Evolutionary conservation across 2,329 filamentous ascomycete genomes (phyloP).

Genomic region (Penicillium italicum): DNA sequence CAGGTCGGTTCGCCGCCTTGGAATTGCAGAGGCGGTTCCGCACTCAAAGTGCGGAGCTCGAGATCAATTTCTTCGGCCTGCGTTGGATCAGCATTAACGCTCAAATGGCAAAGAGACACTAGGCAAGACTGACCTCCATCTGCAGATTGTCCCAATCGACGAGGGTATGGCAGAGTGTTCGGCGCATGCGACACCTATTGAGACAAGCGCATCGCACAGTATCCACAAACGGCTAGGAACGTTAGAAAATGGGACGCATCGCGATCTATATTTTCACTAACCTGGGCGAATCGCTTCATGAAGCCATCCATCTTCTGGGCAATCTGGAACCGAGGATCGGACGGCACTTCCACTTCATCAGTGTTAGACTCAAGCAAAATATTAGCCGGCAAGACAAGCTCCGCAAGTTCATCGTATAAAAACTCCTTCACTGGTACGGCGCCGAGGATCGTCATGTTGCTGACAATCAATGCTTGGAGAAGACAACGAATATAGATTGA

Average conservation of each 20-base stretch:
- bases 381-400: constrained; percentile 69
- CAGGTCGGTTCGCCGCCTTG: constrained; percentile 56
- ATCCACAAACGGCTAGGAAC: constrained; percentile 71
- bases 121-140: constrained; percentile 55
- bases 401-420: constrained; percentile 75
- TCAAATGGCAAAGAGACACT: neutral
- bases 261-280: constrained; percentile 21
- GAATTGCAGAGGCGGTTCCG: constrained; percentile 58
- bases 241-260: constrained; percentile 9
- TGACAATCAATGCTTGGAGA: constrained; percentile 71
- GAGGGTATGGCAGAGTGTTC: constrained; percentile 81
- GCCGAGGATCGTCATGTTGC: constrained; percentile 66
- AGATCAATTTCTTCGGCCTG: constrained; percentile 67
- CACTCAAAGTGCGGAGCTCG: constrained; percentile 58
- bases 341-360: constrained; percentile 70
- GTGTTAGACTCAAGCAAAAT: constrained; percentile 68
- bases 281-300: constrained; percentile 51
- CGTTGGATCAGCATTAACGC: constrained; percentile 6
- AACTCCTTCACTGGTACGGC: constrained; percentile 68
- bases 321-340: constrained; percentile 70
- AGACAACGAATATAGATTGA: constrained; percentile 78
- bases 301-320: constrained; percentile 70
- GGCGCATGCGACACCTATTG: constrained; percentile 83
- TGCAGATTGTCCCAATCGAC: constrained; percentile 81
- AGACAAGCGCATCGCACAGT: constrained; percentile 81